These are phyloP conservation scores for Cladophialophora immunda DNA, from an alignment of 2,329 filamentous ascomycete genomes.

Conservation along the genomic window DNA sequence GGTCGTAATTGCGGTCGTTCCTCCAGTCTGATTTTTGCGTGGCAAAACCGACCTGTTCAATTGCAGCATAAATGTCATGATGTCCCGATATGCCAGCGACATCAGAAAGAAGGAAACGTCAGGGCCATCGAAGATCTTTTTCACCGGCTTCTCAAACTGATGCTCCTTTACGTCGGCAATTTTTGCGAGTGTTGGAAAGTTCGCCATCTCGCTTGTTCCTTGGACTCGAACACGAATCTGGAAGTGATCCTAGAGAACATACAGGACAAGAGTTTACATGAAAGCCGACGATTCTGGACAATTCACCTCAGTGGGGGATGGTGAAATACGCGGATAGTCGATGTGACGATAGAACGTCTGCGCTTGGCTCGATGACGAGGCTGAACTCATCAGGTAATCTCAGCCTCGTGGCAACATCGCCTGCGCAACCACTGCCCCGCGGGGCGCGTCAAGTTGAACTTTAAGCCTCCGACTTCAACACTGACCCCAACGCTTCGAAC, in stretches of 20 bases:
- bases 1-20: slow-evolving; percentile 57
- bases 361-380: slow-evolving; percentile 1
- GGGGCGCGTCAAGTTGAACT: not conserved
- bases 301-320: not conserved
- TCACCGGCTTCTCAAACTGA: slow-evolving; percentile 73
- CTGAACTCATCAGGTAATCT: not conserved
- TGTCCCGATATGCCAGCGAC: slow-evolving; percentile 84
- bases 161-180: slow-evolving; percentile 49
- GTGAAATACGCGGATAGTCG: not conserved
- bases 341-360: not conserved
- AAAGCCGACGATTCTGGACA: not conserved
- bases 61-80: slow-evolving; percentile 87
- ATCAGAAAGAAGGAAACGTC: slow-evolving; percentile 84
- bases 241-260: not conserved
- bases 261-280: not conserved
- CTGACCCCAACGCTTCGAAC: not conserved
- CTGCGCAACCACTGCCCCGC: not conserved
- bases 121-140: slow-evolving; percentile 83
- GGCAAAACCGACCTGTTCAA: slow-evolving; percentile 89
- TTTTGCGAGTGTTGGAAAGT: slow-evolving; percentile 20
- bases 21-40: slow-evolving; percentile 53
- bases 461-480: not conserved
- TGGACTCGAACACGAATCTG: not conserved
- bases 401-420: slow-evolving; percentile 1
- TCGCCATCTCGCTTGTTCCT: slow-evolving; percentile 21